Evolutionary conservation across 2,329 filamentous ascomycete species (phyloP).

Genomic region (Stachybotrys echinatus): DNA sequence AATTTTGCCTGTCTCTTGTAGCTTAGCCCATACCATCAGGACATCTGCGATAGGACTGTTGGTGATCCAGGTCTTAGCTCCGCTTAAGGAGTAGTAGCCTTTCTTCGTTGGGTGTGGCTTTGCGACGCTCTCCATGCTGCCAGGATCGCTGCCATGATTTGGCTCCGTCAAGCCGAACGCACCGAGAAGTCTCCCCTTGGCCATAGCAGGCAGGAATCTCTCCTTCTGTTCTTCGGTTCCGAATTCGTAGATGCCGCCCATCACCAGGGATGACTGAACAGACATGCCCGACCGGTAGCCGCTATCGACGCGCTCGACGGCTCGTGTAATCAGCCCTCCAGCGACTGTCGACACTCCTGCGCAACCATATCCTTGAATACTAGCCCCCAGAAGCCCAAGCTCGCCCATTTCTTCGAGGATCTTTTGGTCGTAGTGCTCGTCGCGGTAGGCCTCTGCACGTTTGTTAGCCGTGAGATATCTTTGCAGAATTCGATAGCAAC

Average conservation of each 20-base stretch:
- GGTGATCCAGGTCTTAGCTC: slow-evolving; percentile 92
- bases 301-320: slow-evolving; percentile 85
- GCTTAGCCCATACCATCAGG: slow-evolving; percentile 86
- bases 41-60: slow-evolving; percentile 88
- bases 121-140: slow-evolving; percentile 85
- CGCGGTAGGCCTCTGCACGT: slow-evolving; percentile 71
- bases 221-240: slow-evolving; percentile 85
- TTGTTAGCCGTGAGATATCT: no score
- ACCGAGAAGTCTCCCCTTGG: slow-evolving; percentile 75
- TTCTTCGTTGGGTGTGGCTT: slow-evolving; percentile 79
- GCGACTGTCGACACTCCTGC: slow-evolving; percentile 84
- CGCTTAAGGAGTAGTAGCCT: slow-evolving; percentile 73
- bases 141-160: slow-evolving; percentile 88
- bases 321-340: slow-evolving; percentile 82
- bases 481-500: no score
- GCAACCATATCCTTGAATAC: slow-evolving; percentile 82
- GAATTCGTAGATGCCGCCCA: slow-evolving; percentile 88
- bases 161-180: slow-evolving; percentile 90
- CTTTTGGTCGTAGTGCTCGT: slow-evolving; percentile 79
- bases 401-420: slow-evolving; percentile 92
- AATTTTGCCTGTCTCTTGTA: slow-evolving; percentile 89
- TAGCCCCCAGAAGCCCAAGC: slow-evolving; percentile 80
- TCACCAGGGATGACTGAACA: slow-evolving; percentile 86
- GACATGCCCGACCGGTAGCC: slow-evolving; percentile 92
- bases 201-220: slow-evolving; percentile 72